Conservation (phyloP, 768 basidiomycete species). For the Rickenella mellea region DNA sequence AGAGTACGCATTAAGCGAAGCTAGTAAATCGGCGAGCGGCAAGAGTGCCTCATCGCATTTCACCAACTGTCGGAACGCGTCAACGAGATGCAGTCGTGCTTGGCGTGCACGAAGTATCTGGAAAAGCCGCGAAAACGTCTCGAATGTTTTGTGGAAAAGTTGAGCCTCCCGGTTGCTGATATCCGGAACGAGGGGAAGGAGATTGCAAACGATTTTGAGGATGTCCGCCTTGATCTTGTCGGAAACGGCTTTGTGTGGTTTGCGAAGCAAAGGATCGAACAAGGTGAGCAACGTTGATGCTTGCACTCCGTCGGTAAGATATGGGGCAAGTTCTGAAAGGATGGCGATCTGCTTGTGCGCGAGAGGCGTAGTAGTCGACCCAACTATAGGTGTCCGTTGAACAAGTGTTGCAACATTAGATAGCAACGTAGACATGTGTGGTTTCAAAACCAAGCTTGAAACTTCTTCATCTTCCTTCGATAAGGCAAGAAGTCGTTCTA, state of each 20-base stretch:
- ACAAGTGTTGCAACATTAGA: conserved; percentile 62
- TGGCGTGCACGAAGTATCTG: conserved; percentile 62
- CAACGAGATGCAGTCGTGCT: conserved; percentile 60
- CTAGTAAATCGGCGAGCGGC: conserved; percentile 45
- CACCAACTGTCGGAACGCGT: conserved; percentile 51
- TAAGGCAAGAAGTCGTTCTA: conserved; percentile 57
- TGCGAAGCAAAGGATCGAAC: conserved; percentile 72
- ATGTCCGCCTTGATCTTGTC: conserved; percentile 85
- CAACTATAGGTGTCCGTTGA: conserved; percentile 44
- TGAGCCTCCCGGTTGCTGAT: conserved; percentile 34
- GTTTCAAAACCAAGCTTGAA: conserved; percentile 49
- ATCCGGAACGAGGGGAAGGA: conserved; percentile 62
- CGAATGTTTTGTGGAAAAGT: conserved; percentile 45
- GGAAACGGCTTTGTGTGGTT: conserved; percentile 62
- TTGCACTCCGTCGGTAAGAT: conserved; percentile 59
- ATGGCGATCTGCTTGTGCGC: conserved; percentile 77
- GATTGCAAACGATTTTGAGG: conserved; percentile 56
- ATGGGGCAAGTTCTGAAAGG: conserved; percentile 70
- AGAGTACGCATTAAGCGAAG: conserved; percentile 80
- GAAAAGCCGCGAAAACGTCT: conserved; percentile 68
- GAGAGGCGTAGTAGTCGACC: conserved; percentile 47
- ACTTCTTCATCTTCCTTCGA: conserved; percentile 42
- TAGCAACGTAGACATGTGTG: conserved; percentile 63
- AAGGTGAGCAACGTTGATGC: conserved; percentile 64
- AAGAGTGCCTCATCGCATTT: conserved; percentile 5